Evolutionary conservation across 495 filamentous ascomycete species (phyloP).

Genomic region (Xanthoparmelia taractica): DNA sequence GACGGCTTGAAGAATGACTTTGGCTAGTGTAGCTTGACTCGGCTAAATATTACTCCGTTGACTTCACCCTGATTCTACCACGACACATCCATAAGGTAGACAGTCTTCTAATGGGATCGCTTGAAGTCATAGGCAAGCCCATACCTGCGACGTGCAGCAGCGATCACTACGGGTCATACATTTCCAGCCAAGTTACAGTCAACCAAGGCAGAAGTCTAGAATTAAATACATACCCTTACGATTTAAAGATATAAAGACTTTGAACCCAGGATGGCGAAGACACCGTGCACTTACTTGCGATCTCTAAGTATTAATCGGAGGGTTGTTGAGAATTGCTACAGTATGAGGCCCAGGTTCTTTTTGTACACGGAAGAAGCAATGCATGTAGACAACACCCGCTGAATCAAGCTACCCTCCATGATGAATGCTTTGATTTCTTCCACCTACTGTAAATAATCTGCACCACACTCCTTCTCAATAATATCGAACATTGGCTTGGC

Average conservation of each 20-base stretch:
- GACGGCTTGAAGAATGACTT: slow-evolving; percentile 2
- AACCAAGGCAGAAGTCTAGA: not conserved
- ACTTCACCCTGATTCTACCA: not conserved
- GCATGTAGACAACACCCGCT: too few species aligned
- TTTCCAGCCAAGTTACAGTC: too few species aligned
- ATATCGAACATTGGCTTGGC: slow-evolving; percentile 69
- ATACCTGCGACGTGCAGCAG: not conserved
- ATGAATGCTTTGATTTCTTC: not conserved
- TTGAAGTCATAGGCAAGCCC: not conserved
- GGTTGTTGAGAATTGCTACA: too few species aligned
- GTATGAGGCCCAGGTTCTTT: too few species aligned
- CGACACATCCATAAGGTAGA: too few species aligned
- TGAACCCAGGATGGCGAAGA: not conserved
- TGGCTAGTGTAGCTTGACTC: slow-evolving; percentile 2
- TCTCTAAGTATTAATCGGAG: too few species aligned
- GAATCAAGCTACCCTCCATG: not conserved
- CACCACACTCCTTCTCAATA: slow-evolving; percentile 55
- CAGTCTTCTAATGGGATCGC: not conserved
- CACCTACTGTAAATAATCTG: slow-evolving; percentile 46
- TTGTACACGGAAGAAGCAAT: not conserved
- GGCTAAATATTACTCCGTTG: not conserved
- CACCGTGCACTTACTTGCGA: not conserved
- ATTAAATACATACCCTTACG: not conserved
- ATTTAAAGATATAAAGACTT: not conserved
- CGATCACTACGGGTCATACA: too few species aligned